These are phyloP conservation scores for Solanum pennellii DNA, from an alignment of 257 asterid species.

Conservation along the genomic window DNA sequence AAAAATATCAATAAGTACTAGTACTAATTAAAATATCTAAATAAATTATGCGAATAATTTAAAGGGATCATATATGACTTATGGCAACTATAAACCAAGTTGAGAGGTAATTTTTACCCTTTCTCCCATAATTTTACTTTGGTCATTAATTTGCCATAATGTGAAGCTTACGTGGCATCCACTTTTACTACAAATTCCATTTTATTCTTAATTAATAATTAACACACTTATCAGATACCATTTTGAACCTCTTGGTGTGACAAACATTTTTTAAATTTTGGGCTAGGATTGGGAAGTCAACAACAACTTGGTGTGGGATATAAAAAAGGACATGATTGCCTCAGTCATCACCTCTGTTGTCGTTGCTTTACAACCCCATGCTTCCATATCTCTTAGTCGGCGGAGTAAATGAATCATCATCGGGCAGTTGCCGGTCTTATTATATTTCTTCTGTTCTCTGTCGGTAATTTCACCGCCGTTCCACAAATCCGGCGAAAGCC, in stretches of 20 bases:
- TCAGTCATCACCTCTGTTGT: not conserved
- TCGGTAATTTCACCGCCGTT: constrained; percentile 14
- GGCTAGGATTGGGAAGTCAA: not conserved
- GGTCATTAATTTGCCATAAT: not conserved
- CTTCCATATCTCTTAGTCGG: not conserved
- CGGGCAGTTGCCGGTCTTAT: constrained; percentile 8
- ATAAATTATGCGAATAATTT: no score
- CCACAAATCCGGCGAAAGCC: constrained; percentile 27
- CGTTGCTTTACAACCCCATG: not conserved
- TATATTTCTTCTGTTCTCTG: constrained; percentile 14
- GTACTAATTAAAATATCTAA: no score
- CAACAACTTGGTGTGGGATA: not conserved
- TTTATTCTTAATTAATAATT: not conserved
- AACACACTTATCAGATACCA: not conserved
- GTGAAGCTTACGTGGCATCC: not conserved
- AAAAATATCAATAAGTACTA: no score
- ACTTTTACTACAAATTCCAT: not conserved
- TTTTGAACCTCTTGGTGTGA: not conserved
- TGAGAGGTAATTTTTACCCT: no score
- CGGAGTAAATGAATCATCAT: constrained; percentile 3
- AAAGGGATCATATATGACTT: no score
- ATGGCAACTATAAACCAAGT: no score
- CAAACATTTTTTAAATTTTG: not conserved
- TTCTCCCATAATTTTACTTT: not conserved
- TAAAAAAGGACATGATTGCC: not conserved